Evolutionary conservation across 1,284 basidiomycete genomes (phyloP), one percentile per base, ranked within the genome.

Genomic region (Pholiota adiposa): DNA sequence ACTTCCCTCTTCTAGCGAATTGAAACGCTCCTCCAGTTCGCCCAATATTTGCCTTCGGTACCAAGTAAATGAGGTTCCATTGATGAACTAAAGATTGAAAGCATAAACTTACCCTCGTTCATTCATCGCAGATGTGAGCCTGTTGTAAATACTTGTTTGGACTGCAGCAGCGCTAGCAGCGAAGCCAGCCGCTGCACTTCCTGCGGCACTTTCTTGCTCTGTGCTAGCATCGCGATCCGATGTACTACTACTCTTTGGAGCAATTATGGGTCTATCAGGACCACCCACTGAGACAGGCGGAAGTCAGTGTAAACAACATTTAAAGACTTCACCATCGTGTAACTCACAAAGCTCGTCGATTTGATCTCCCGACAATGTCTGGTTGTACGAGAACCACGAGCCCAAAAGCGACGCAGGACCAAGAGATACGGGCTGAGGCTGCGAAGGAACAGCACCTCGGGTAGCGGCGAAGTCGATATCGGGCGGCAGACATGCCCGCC

Each of bases 1-100:
- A 65, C 86, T 89, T 5, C 87, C 87, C 60, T 85, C 76, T 69
- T 85, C 86, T 31, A 90, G 71, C 0, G 83, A 79, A 54, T 84
- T 82, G 65, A 90, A 83, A 3, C 80, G 80, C 51, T 88, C 83
- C 65, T 89, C 84, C 36, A 90, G 70, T 58, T 84, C 79, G 18
- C 78, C 81, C 2, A 89, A 75, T 73, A 83, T 75, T 73, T 89
- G 83, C 16, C 87, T 88, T 55, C 9, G n/a, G n/a, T n/a, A n/a
- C n/a, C n/a, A n/a, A 34, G 51, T 14, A 21, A n/a, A 29, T 44
- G 12, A 43, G 5, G 23, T 54, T n/a, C 25, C 48, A 25, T 58
- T 25, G 18, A 52, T 41, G 4, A 41, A 33, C 41, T 33, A 38
- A 43, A n/a, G 53, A 40, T n/a, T n/a, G 19, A 40, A 62, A 5